Evolutionary conservation across 352 stramenopile genomes (phyloP).

Genomic region (Plasmopara muralis): DNA sequence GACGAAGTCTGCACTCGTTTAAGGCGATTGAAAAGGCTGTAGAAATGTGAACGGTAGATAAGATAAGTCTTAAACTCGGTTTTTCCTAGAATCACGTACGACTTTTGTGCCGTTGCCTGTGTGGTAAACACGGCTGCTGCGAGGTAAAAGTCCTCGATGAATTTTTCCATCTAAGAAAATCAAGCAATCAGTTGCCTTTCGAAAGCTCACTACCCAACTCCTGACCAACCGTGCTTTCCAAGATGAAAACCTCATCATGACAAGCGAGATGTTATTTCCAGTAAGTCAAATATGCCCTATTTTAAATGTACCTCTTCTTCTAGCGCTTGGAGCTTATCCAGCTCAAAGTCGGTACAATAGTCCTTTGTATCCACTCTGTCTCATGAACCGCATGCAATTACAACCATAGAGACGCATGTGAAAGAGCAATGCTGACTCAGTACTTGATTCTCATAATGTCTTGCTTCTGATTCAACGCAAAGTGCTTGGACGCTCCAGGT

Average conservation of each 20-base stretch:
- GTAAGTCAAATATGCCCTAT: not conserved
- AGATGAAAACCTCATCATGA: slow-evolving; percentile 10
- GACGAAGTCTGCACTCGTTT: slow-evolving; percentile 1
- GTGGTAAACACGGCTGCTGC: slow-evolving; percentile 40
- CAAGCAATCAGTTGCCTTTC: not conserved
- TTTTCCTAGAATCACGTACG: slow-evolving; percentile 18
- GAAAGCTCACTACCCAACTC: not conserved
- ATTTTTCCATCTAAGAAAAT: slow-evolving; percentile 42
- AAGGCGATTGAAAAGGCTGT: slow-evolving; percentile 12
- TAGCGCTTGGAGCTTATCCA: slow-evolving; percentile 26
- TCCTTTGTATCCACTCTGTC: slow-evolving; percentile 29
- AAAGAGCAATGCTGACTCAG: not conserved
- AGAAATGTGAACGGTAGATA: not conserved
- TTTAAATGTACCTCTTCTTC: slow-evolving; percentile 32
- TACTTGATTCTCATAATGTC: slow-evolving; percentile 28
- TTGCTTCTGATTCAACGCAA: slow-evolving; percentile 12
- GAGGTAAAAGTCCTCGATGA: slow-evolving; percentile 59
- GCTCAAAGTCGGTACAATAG: slow-evolving; percentile 27
- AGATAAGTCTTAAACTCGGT: not conserved
- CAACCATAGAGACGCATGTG: not conserved
- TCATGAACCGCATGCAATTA: not conserved
- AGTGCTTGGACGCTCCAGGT: slow-evolving; percentile 53
- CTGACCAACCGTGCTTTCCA: slow-evolving; percentile 18
- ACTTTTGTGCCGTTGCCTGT: slow-evolving; percentile 32
- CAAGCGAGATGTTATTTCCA: not conserved